phyloP scores from a whole-genome alignment of 768 basidiomycete genomes.

The Naganishia onofrii region DNA sequence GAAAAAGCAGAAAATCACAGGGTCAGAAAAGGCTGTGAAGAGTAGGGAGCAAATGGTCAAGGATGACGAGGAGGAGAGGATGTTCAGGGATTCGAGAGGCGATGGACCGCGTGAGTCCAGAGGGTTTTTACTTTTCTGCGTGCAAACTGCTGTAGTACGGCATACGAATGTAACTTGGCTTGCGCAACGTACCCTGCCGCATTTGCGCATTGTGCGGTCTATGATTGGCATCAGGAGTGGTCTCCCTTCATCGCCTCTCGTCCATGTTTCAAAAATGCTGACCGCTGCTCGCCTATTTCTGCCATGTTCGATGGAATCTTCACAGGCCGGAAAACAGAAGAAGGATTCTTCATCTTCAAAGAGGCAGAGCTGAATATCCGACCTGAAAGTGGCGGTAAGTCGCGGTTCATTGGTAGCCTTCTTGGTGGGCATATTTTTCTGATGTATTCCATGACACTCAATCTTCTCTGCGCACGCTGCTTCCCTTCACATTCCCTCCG shows the following conservation, averaged over 20 bases:
- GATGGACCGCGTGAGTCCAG: slow-evolving; percentile 42
- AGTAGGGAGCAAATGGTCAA: slow-evolving; percentile 18
- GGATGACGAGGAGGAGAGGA: slow-evolving; percentile 42
- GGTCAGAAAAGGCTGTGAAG: slow-evolving; percentile 35
- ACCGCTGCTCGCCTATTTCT: neutral
- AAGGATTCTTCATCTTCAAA: slow-evolving; percentile 53
- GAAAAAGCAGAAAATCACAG: slow-evolving; percentile 16
- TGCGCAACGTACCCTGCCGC: neutral
- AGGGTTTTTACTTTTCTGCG: neutral
- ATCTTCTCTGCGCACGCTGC: neutral
- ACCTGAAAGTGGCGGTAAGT: slow-evolving; percentile 50
- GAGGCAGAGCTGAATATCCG: slow-evolving; percentile 51
- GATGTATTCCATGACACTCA: neutral
- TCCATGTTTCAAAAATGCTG: neutral
- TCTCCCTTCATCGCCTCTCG: neutral
- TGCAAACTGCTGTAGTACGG: neutral
- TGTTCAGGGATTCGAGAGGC: slow-evolving; percentile 50
- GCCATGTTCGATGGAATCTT: neutral
- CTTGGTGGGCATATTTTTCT: neutral
- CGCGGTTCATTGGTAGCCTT: neutral
- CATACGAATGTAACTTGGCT: neutral
- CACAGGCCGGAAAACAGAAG: slow-evolving; percentile 51
- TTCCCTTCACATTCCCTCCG: neutral
- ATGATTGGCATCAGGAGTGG: too few species aligned
- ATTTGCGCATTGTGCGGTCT: neutral